Evolutionary conservation across 352 stramenopile species (phyloP), one percentile per base, ranked within the genome.

Genomic region (Phytophthora meadii): DNA sequence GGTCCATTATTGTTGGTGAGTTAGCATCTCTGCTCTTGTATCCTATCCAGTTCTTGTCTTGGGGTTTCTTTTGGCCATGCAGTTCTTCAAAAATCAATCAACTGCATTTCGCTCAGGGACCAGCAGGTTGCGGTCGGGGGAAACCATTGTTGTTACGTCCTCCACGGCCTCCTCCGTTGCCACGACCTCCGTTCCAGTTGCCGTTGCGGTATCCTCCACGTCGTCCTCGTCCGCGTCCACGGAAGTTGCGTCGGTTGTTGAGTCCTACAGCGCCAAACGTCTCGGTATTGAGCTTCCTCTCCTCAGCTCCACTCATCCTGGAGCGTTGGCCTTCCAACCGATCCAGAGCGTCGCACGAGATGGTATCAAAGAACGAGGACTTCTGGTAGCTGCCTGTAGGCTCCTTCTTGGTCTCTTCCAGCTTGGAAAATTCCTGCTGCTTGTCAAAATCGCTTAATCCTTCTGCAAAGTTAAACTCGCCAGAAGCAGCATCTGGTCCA

Each of bases 321-420:
- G 81, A 72, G 5, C 76, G 73, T 52, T 90, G 77, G 61, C 86
- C 86, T 61, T 94, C 86, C 19, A 94, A 65, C 14, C 86, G 84
- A 53, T 97, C 89, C 40, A 96, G 65, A 19, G 89, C 87, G 57
- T 97, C 89, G 54, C 89, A 97, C 44, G 88, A 96, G 51, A 97
- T 95, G 39, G 90, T 92, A 67, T 97, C 89, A 51, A 97, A 97
- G 75, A 97, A 97, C 24, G 84, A 94, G 30, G 82, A 92, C 51
- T 97, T 96, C 59, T 95, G 87, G 71, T 97, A 96, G 52, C 81
- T 88, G 5, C 80, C 84, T 47, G 80, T 90, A 24, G 66, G 57
- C 51, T 88, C 78, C 42, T 60, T 48, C 36, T 61, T 67, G 14
- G 54, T 42, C 19, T 79, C 62, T 34, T 75, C 73, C 5, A 94